Evolutionary conservation across 176 grass and related monocot genomes (phyloP).

Genomic region (Cocos nucifera): DNA sequence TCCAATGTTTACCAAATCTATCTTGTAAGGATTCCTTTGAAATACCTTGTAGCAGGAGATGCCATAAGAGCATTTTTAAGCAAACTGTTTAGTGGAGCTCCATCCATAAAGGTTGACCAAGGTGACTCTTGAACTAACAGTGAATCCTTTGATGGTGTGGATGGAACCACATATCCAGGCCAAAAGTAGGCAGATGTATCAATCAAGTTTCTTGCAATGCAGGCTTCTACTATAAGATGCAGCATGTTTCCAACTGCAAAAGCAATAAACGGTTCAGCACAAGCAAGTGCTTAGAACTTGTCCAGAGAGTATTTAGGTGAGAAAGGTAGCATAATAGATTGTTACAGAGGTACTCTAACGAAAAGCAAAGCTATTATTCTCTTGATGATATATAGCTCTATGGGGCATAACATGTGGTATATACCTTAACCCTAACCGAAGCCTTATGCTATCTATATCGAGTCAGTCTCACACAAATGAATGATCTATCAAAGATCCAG

Average conservation of each 20-base stretch:
- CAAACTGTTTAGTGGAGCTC: slow-evolving; percentile 3
- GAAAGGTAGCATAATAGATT: not conserved
- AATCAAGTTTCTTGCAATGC: slow-evolving; percentile 13
- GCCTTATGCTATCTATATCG: too few relatives aligned
- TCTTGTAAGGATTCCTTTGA: not conserved
- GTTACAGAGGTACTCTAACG: too few relatives aligned
- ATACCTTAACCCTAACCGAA: too few relatives aligned
- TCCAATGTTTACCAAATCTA: too few relatives aligned
- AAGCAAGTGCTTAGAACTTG: not conserved
- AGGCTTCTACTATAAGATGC: slow-evolving; percentile 11
- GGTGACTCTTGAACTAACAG: slow-evolving; percentile 10
- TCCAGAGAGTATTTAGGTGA: not conserved
- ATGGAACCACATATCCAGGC: slow-evolving; percentile 9
- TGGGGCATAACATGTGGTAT: too few relatives aligned
- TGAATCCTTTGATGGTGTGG: not conserved
- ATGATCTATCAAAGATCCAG: too few relatives aligned
- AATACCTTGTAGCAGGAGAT: slow-evolving; percentile 17
- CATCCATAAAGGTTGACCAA: slow-evolving; percentile 9
- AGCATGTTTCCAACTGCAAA: slow-evolving; percentile 7
- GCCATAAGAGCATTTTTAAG: slow-evolving; percentile 7
- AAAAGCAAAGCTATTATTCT: too few relatives aligned
- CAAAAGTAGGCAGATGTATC: slow-evolving; percentile 22
- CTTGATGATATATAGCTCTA: too few relatives aligned
- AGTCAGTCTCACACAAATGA: too few relatives aligned
- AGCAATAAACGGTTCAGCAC: not conserved